Conservation (phyloP, 1,284 basidiomycete genomes). For the Cutaneotrichosporon cutaneum region DNA sequence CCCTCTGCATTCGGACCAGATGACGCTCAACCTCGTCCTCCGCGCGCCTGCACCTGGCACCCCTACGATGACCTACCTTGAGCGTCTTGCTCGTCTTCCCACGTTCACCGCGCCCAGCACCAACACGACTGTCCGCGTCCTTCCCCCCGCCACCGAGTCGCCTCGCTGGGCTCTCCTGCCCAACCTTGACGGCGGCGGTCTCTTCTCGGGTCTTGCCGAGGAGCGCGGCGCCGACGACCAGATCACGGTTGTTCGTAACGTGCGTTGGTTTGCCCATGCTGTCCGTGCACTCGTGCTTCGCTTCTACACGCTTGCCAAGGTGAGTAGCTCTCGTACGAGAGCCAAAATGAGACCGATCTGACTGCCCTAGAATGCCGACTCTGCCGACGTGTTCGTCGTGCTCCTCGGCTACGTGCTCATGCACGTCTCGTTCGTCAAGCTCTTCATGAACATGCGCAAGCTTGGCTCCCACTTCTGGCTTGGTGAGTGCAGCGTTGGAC, state of each 20-base stretch:
- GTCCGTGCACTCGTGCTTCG: conserved; percentile 72
- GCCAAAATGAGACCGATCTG: not conserved
- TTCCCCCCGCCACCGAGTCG: conserved; percentile 17
- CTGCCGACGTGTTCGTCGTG: conserved; percentile 91
- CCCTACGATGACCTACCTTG: conserved; percentile 63
- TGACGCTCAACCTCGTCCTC: conserved; percentile 43
- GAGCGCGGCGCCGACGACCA: conserved; percentile 47
- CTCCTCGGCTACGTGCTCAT: conserved; percentile 94
- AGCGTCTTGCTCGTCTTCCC: conserved; percentile 54
- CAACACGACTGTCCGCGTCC: conserved; percentile 43
- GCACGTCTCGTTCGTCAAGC: conserved; percentile 90
- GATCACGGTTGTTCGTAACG: conserved; percentile 67
- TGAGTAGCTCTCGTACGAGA: conserved; percentile 45
- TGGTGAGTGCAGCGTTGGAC: conserved; percentile 46
- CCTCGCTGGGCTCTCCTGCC: conserved; percentile 46
- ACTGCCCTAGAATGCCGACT: conserved; percentile 74
- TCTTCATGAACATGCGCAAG: conserved; percentile 80
- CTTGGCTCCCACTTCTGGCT: conserved; percentile 89
- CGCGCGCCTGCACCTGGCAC: conserved; percentile 52
- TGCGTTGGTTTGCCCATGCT: conserved; percentile 84
- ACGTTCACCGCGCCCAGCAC: conserved; percentile 29
- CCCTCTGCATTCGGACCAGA: conserved; percentile 43
- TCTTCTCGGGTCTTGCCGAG: conserved; percentile 41
- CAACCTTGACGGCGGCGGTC: conserved; percentile 39
- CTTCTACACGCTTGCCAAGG: conserved; percentile 84